Base-by-base conservation (phyloP, 768 basidiomycete genomes). In the Suillus lakei region DNA sequence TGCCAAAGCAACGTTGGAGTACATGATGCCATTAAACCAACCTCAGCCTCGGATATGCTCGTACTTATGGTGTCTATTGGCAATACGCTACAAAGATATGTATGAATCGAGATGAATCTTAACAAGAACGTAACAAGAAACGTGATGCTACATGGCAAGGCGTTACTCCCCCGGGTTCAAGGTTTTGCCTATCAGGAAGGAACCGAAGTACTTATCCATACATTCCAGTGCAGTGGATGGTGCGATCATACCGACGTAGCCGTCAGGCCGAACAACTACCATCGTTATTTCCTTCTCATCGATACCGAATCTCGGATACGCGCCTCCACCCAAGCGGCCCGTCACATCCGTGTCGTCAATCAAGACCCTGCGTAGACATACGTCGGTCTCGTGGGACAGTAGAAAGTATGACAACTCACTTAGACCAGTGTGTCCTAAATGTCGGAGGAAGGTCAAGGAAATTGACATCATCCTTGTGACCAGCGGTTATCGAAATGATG, bases 241-340 rank as follows among this genome's bases (percentile, higher is more conserved):
- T 2, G 81, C 81, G 34, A 91, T 77, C 69, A 79, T 81, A 4
- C 86, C 88, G 28, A 92, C 82, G 62, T 90, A 90, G 21, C 90
- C 90, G 26, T 76, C 76, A 10, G 75, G 75, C 34, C 76, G 75
- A 38, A 78, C 76, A 7, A 76, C 70, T 36, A 75, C 72, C 8
- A 81, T 55, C 39, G 79, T 75, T 16, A 78, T 62, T 10, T 67
- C 72, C 26, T 70, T 75, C 51, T 72, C 66, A 10, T 72, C 63
- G 10, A 80, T 72, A 0, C 89, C 89, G 68, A 86, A 90, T 30
- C 81, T 80, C 0, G 73, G 66, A 72, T 91, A 91, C 6, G 85
- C 88, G 48, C 80, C 80, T 5, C 88, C 88, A 30, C 86, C 87
- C 36, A 77, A 71, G 2, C 62, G 71, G 2, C 82, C 83, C 18